Conservation (phyloP, 2,329 filamentous ascomycete genomes). For the Colletotrichum sp. region DNA sequence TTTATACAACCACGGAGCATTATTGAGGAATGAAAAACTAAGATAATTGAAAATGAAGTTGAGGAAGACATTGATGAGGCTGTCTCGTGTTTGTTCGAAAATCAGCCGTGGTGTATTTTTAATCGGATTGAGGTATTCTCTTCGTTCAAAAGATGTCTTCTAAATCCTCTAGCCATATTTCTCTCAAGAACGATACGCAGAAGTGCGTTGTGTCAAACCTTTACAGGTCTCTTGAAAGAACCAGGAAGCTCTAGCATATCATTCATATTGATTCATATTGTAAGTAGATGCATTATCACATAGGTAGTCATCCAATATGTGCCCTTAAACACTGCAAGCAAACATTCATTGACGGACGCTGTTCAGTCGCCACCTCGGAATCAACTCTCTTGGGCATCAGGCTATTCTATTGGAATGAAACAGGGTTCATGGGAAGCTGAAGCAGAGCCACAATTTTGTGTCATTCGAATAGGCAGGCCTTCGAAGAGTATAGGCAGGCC, state of each 20-base stretch:
- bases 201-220: background rate
- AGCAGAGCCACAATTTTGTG: background rate
- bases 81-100: background rate
- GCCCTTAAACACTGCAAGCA: background rate
- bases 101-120: background rate
- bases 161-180: background rate
- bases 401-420: background rate
- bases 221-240: background rate
- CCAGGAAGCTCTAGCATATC: background rate
- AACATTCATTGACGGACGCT: background rate
- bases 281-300: background rate
- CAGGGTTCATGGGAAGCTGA: too few species aligned
- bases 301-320: background rate
- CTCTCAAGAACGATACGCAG: background rate
- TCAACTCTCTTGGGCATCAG: background rate
- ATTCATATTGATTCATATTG: background rate
- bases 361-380: background rate
- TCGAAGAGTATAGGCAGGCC: background rate
- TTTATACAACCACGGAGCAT: background rate
- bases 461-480: background rate
- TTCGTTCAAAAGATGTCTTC: fast-evolving
- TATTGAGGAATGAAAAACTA: fast-evolving
- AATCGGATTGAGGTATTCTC: background rate
- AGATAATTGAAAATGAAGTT: background rate
- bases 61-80: too few species aligned